A percentile compares a stretch with the other conserved stretches of the same genome.
phyloP scores from a whole-genome alignment of 768 basidiomycete genomes.

The Suillus spraguei region DNA sequence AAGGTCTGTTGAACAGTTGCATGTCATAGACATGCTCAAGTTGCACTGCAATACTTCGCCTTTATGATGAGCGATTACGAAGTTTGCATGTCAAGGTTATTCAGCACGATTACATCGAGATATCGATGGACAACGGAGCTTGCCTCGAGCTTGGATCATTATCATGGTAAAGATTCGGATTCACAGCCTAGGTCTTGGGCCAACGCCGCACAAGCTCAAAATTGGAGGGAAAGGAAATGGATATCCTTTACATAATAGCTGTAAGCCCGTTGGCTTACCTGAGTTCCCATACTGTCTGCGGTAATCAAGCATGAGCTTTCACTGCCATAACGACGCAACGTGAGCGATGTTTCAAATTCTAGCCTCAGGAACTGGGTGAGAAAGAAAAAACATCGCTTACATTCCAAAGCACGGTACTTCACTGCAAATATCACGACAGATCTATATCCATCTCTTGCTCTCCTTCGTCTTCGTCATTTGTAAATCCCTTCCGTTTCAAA shows the following conservation, averaged over 20 bases:
- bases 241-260: no score
- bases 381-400: constrained; percentile 1
- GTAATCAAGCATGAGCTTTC: no score
- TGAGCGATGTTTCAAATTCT: background rate
- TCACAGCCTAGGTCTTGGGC: background rate
- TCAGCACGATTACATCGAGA: background rate
- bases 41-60: no score
- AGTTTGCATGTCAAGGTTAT: background rate
- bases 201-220: background rate
- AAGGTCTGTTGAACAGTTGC: background rate
- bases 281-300: no score
- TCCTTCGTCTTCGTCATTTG: constrained; percentile 41
- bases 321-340: no score
- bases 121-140: background rate
- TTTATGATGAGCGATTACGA: background rate
- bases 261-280: no score
- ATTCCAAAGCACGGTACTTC: background rate
- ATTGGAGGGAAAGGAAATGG: background rate
- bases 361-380: background rate
- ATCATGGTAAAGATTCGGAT: background rate
- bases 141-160: background rate
- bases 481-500: constrained; percentile 17
- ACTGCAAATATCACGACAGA: constrained; percentile 25
- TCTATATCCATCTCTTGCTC: constrained; percentile 40
- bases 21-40: background rate